These are phyloP conservation scores for Pythium vanterpoolii DNA, from an alignment of 352 stramenopile genomes.

Conservation along the genomic window DNA sequence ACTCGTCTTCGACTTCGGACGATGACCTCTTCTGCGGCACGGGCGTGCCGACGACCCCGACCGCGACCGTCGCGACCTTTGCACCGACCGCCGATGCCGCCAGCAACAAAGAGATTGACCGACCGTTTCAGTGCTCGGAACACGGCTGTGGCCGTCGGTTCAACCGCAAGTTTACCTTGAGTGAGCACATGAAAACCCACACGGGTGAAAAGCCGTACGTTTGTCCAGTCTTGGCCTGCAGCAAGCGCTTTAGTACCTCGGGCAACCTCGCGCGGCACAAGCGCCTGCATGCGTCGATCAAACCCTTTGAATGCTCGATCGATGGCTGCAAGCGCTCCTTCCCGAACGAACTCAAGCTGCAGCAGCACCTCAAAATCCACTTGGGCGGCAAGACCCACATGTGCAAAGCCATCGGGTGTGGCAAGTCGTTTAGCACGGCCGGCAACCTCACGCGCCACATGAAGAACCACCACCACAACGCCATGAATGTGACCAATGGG, in stretches of 20 bases:
- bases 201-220: conserved; percentile 69
- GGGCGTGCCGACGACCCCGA: conserved; percentile 16
- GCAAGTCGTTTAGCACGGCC: conserved; percentile 59
- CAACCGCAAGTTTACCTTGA: conserved; percentile 73
- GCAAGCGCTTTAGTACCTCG: conserved; percentile 68
- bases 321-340: conserved; percentile 13
- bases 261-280: conserved; percentile 64
- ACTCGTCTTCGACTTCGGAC: no score
- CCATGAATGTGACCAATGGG: neutral
- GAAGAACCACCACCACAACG: conserved; percentile 12
- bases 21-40: conserved; percentile 1
- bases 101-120: conserved; percentile 2
- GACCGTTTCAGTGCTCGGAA: conserved; percentile 43
- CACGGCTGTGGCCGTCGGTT: conserved; percentile 43
- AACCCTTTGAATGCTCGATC: conserved; percentile 11
- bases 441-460: conserved; percentile 38
- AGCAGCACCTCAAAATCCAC: conserved; percentile 15
- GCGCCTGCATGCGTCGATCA: conserved; percentile 49
- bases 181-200: conserved; percentile 81
- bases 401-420: conserved; percentile 27
- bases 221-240: conserved; percentile 38
- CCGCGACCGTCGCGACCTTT: conserved; percentile 8
- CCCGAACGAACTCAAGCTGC: conserved; percentile 16
- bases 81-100: neutral
- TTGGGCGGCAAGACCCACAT: conserved; percentile 44